Conservation (phyloP, 768 basidiomycete species). For the Psilocybe tampanensis region DNA sequence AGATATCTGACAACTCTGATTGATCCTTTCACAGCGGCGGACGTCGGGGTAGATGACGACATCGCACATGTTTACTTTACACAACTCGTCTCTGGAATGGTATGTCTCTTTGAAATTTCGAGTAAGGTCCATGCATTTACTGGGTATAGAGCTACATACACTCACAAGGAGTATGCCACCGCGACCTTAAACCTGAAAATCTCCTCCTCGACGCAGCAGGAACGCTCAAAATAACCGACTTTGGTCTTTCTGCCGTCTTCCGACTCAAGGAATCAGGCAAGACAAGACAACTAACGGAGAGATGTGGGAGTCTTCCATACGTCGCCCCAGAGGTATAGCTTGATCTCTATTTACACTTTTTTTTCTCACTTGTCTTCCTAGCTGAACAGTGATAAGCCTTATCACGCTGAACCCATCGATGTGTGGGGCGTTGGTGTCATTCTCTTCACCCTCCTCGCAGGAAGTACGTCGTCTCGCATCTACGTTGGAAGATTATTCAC, state of each 20-base stretch:
- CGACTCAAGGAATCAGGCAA: slow-evolving; percentile 81
- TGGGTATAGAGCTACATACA: slow-evolving; percentile 76
- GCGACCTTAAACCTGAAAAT: slow-evolving; percentile 98
- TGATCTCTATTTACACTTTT: background rate
- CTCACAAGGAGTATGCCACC: slow-evolving; percentile 87
- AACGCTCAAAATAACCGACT: slow-evolving; percentile 91
- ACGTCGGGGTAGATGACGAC: slow-evolving; percentile 84
- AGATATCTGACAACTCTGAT: background rate
- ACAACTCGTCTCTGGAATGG: slow-evolving; percentile 85
- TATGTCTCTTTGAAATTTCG: slow-evolving; percentile 23
- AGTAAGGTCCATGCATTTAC: background rate
- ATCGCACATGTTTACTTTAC: slow-evolving; percentile 89
- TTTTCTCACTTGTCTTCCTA: slow-evolving; percentile 27
- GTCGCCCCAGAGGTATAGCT: slow-evolving; percentile 85
- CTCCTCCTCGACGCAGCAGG: slow-evolving; percentile 84
- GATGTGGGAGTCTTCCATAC: slow-evolving; percentile 93
- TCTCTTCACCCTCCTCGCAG: slow-evolving; percentile 85
- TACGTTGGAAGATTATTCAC: background rate
- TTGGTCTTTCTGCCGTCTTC: slow-evolving; percentile 91
- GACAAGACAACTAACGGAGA: slow-evolving; percentile 73
- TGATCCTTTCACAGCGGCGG: slow-evolving; percentile 63
- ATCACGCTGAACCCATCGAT: slow-evolving; percentile 91
- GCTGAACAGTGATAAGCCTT: slow-evolving; percentile 69
- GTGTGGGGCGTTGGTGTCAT: slow-evolving; percentile 97
- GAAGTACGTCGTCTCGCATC: slow-evolving; percentile 62